Conservation (phyloP, 1,284 basidiomycete genomes). For the Apiotrichum domesticum region DNA sequence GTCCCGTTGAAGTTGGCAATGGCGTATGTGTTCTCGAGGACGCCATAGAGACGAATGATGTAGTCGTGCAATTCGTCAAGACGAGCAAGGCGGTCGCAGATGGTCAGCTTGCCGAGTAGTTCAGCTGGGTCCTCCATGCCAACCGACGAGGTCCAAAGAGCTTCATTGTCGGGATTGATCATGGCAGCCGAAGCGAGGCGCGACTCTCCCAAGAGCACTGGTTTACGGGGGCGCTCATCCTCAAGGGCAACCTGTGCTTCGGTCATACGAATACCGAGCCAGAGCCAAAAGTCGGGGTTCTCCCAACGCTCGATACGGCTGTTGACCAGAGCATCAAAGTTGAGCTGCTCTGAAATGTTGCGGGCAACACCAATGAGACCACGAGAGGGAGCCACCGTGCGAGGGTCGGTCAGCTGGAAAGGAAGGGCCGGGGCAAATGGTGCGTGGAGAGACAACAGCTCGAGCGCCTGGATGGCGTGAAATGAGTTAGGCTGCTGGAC, state of each 20-base stretch:
- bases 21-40: slow-evolving; percentile 23
- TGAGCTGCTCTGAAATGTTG: slow-evolving; percentile 18
- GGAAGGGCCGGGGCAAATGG: slow-evolving; percentile 35
- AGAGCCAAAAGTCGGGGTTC: slow-evolving; percentile 32
- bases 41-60: slow-evolving; percentile 18
- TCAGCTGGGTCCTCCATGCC: slow-evolving; percentile 19
- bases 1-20: slow-evolving; percentile 26
- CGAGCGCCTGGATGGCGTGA: slow-evolving; percentile 32
- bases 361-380: slow-evolving; percentile 19
- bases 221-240: slow-evolving; percentile 17
- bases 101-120: slow-evolving; percentile 28
- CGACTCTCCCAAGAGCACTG: slow-evolving; percentile 17
- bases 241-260: slow-evolving; percentile 17
- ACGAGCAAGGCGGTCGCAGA: slow-evolving; percentile 34
- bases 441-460: slow-evolving; percentile 30
- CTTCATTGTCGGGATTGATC: slow-evolving; percentile 27
- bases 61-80: slow-evolving; percentile 31
- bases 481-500: slow-evolving; percentile 28
- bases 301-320: slow-evolving; percentile 14
- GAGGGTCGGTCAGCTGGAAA: slow-evolving; percentile 25
- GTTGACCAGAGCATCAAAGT: slow-evolving; percentile 22
- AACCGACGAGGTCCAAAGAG: slow-evolving; percentile 16
- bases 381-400: slow-evolving; percentile 25
- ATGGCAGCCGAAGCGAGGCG: background rate
- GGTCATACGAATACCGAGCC: slow-evolving; percentile 16